Percentiles rank a stretch among this genome's conserved stretches.
phyloP scores from a whole-genome alignment of 2,329 filamentous ascomycete species.

The Arthrocladium fulminans region DNA sequence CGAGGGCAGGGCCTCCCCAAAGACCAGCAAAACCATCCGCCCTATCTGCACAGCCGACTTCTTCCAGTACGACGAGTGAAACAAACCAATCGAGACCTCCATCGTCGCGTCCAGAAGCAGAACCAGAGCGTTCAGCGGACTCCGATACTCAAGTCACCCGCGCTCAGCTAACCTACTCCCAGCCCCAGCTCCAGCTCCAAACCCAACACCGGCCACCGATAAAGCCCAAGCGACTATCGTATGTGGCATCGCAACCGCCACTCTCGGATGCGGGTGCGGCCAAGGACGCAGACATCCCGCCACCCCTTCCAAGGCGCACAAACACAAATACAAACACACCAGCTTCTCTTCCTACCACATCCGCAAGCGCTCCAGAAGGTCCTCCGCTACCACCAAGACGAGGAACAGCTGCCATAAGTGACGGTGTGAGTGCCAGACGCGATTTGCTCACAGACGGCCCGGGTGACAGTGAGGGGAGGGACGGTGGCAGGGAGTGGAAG shows the following conservation, averaged over 20 bases:
- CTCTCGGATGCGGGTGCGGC: background rate
- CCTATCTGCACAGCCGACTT: conserved; percentile 19
- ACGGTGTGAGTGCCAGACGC: background rate
- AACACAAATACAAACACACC: conserved; percentile 16
- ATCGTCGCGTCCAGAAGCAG: conserved; percentile 2
- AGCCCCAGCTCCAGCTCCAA: conserved; percentile 6
- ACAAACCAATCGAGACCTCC: background rate
- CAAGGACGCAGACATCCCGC: conserved; percentile 14
- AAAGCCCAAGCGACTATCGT: conserved; percentile 1
- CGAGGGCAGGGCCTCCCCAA: conserved; percentile 41
- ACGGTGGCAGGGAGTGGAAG: conserved; percentile 1
- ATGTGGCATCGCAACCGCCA: background rate
- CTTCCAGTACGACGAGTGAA: conserved; percentile 1
- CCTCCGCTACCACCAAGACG: conserved; percentile 7
- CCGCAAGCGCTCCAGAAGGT: background rate
- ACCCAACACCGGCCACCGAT: background rate
- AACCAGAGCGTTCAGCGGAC: background rate
- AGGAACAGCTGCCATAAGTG: background rate
- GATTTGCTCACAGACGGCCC: background rate
- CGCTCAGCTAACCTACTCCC: conserved; percentile 9
- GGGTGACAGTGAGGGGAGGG: background rate
- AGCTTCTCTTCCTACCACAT: background rate
- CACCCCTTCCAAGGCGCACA: conserved; percentile 16
- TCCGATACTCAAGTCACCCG: conserved; percentile 12
- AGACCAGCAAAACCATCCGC: conserved; percentile 55